These are phyloP conservation scores for Paralagenidium karlingii DNA, from an alignment of 352 stramenopile species.

Conservation along the genomic window DNA sequence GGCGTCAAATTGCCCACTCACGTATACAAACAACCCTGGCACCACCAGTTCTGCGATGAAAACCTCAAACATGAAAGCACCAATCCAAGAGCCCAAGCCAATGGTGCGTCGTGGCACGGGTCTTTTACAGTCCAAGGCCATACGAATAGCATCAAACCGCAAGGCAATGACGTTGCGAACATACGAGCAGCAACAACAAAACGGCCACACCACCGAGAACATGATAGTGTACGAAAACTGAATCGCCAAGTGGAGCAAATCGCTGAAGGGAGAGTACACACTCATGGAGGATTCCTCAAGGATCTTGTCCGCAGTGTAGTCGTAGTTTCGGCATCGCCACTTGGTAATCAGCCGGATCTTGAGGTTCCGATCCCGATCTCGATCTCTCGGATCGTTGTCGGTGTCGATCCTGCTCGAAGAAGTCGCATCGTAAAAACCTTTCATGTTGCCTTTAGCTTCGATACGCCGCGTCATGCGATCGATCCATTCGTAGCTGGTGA, in stretches of 20 bases:
- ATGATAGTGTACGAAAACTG: conserved; percentile 62
- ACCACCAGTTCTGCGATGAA: conserved; percentile 29
- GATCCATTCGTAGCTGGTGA: conserved; percentile 45
- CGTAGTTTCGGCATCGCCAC: conserved; percentile 44
- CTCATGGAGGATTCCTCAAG: conserved; percentile 50
- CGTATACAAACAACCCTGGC: conserved; percentile 42
- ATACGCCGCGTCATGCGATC: conserved; percentile 29
- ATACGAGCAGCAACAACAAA: conserved; percentile 39
- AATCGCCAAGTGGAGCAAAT: conserved; percentile 44
- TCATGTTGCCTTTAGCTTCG: conserved; percentile 16
- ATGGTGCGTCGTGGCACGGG: conserved; percentile 30
- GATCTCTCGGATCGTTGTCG: no score
- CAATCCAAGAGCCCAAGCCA: conserved; percentile 38
- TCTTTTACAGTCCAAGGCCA: conserved; percentile 53
- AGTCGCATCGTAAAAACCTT: conserved; percentile 14
- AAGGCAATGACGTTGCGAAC: conserved; percentile 32
- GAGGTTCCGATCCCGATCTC: no score
- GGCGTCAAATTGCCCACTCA: conserved; percentile 44
- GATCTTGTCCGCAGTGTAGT: conserved; percentile 35
- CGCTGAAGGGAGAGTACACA: conserved; percentile 32
- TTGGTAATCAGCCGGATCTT: conserved; percentile 29
- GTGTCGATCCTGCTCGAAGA: background rate
- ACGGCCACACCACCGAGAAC: conserved; percentile 54
- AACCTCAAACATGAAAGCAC: conserved; percentile 43
- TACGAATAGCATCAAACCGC: conserved; percentile 47